phyloP scores from a whole-genome alignment of 2,329 filamentous ascomycete species.

The Beauveria pseudobassiana region DNA sequence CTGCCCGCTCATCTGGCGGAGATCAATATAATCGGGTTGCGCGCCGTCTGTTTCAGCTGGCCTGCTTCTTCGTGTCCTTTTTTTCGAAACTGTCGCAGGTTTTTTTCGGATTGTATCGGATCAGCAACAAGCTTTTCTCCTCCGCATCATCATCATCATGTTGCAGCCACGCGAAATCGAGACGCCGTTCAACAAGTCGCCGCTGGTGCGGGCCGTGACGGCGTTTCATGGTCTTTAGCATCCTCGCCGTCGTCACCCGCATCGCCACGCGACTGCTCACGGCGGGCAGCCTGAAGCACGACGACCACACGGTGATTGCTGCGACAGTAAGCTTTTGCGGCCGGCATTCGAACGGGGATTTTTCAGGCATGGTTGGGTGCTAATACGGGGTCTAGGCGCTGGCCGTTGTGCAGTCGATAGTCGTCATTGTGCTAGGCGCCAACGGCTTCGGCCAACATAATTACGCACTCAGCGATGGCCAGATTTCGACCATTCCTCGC shows the following conservation, averaged over 20 bases:
- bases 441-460: slow-evolving; percentile 15
- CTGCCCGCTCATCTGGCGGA: not conserved
- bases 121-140: too few relatives aligned
- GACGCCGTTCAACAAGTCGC: slow-evolving; percentile 18
- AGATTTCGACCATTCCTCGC: slow-evolving; percentile 13
- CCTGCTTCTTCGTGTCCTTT: too few relatives aligned
- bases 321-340: slow-evolving; percentile 13
- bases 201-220: slow-evolving; percentile 17
- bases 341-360: too few relatives aligned
- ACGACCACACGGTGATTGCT: slow-evolving; percentile 14
- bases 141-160: not conserved
- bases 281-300: slow-evolving; percentile 12
- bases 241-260: slow-evolving; percentile 16
- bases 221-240: slow-evolving; percentile 17
- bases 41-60: not conserved
- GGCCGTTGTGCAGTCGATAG: slow-evolving; percentile 15
- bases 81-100: too few relatives aligned
- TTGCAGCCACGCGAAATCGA: slow-evolving; percentile 16
- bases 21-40: not conserved
- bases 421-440: slow-evolving; percentile 15
- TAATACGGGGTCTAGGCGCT: slow-evolving; percentile 9
- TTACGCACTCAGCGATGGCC: not conserved
- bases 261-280: slow-evolving; percentile 14
- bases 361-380: not conserved
- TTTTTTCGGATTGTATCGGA: too few relatives aligned